Conservation (phyloP, 2,329 filamentous ascomycete genomes). For the Talaromyces marneffei region DNA sequence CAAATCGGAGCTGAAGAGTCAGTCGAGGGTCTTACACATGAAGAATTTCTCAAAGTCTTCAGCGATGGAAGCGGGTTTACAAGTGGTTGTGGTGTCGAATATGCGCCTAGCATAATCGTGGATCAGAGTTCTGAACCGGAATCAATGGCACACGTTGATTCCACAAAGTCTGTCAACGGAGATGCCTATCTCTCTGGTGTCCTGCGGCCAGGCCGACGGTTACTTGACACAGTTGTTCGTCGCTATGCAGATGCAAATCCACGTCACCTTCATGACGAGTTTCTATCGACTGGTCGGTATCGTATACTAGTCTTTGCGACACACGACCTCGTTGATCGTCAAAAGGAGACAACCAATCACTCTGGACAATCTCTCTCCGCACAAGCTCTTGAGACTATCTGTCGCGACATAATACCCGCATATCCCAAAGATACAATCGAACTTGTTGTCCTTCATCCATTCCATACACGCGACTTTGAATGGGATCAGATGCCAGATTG, state of each 20-base stretch:
- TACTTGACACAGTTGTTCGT: conserved; percentile 29
- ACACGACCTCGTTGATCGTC: conserved; percentile 28
- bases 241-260: conserved; percentile 34
- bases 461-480: conserved; percentile 23
- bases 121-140: conserved; percentile 15
- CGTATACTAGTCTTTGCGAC: conserved; percentile 33
- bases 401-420: conserved; percentile 16
- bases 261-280: conserved; percentile 34
- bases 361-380: neutral
- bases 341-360: conserved; percentile 21
- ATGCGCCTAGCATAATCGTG: conserved; percentile 27
- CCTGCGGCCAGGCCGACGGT: conserved; percentile 30
- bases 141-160: neutral
- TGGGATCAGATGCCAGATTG: conserved; percentile 29
- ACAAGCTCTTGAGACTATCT: conserved; percentile 16
- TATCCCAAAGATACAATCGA: conserved; percentile 28
- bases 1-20: conserved; percentile 29
- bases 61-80: conserved; percentile 35
- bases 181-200: conserved; percentile 32
- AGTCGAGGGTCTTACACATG: conserved; percentile 25
- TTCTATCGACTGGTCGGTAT: conserved; percentile 34
- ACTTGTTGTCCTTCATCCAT: conserved; percentile 32
- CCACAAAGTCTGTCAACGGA: conserved; percentile 24
- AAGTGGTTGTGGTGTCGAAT: conserved; percentile 37
- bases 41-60: conserved; percentile 33